Conservation (phyloP, 1,284 basidiomycete genomes). For the Ustilago shanxiensis region DNA sequence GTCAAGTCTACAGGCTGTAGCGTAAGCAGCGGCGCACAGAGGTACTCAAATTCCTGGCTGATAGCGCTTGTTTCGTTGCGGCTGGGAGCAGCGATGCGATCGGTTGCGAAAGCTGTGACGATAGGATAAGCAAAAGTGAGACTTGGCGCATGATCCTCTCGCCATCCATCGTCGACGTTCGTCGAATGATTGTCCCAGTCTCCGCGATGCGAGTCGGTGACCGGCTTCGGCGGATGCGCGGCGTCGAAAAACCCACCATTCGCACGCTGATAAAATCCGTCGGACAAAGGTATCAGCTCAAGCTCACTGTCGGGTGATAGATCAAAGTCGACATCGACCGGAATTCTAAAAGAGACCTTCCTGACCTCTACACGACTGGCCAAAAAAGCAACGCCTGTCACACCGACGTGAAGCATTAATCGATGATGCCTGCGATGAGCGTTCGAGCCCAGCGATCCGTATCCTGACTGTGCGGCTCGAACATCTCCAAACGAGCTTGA, state of each 20-base stretch:
- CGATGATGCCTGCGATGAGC: conserved; percentile 17
- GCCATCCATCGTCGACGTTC: conserved; percentile 2
- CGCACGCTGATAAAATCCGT: conserved; percentile 8
- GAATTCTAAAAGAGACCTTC: conserved; percentile 32
- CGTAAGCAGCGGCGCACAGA: conserved; percentile 45
- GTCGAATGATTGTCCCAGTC: conserved; percentile 2
- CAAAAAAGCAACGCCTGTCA: conserved; percentile 45
- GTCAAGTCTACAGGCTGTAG: conserved; percentile 35
- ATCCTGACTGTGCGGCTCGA: neutral
- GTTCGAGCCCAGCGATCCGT: neutral
- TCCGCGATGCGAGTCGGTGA: neutral
- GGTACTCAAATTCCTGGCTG: conserved; percentile 49
- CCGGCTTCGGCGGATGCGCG: neutral
- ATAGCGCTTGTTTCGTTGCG: conserved; percentile 14
- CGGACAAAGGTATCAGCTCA: conserved; percentile 25
- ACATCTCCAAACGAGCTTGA: neutral
- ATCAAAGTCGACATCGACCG: conserved; percentile 30
- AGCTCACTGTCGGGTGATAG: conserved; percentile 33
- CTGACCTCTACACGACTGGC: conserved; percentile 42
- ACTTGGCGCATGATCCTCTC: neutral
- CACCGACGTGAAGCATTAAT: conserved; percentile 37
- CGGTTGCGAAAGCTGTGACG: neutral
- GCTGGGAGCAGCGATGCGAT: neutral
- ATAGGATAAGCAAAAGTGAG: conserved; percentile 18
- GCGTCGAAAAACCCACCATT: conserved; percentile 7